These are phyloP conservation scores for Pythium sukuiense DNA, from an alignment of 352 stramenopile genomes.

Conservation along the genomic window DNA sequence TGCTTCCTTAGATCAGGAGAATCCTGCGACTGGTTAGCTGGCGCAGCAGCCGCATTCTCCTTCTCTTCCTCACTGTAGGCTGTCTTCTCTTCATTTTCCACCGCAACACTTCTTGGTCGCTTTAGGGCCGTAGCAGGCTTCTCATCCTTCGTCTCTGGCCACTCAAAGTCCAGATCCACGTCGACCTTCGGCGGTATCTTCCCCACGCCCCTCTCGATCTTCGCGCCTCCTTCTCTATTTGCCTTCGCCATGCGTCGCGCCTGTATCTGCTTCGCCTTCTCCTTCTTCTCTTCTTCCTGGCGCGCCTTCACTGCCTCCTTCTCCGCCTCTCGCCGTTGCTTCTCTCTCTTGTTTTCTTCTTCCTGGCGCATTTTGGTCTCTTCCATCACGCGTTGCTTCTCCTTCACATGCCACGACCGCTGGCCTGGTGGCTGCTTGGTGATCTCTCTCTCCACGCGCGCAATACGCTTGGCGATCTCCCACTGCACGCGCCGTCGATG, in stretches of 20 bases:
- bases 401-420: conserved; percentile 55
- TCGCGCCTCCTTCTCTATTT: background rate
- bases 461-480: conserved; percentile 72
- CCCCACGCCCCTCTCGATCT: conserved; percentile 20
- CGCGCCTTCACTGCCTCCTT: conserved; percentile 5
- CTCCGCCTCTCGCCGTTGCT: conserved; percentile 13
- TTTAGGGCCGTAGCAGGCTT: background rate
- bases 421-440: conserved; percentile 42
- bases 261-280: conserved; percentile 6
- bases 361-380: conserved; percentile 16
- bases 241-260: background rate
- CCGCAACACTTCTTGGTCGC: background rate
- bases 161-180: conserved; percentile 19
- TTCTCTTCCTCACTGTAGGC: background rate
- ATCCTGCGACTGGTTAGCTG: background rate
- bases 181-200: background rate
- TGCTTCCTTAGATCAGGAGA: background rate
- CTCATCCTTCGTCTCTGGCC: background rate
- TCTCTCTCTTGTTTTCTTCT: conserved; percentile 10
- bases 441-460: conserved; percentile 64
- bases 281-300: conserved; percentile 9
- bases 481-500: conserved; percentile 55
- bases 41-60: background rate
- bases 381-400: conserved; percentile 29
- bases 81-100: background rate